Percentiles rank a stretch among this genome's conserved stretches.
Conservation (phyloP, 2,329 filamentous ascomycete genomes). For the Aureobasidium sp. region DNA sequence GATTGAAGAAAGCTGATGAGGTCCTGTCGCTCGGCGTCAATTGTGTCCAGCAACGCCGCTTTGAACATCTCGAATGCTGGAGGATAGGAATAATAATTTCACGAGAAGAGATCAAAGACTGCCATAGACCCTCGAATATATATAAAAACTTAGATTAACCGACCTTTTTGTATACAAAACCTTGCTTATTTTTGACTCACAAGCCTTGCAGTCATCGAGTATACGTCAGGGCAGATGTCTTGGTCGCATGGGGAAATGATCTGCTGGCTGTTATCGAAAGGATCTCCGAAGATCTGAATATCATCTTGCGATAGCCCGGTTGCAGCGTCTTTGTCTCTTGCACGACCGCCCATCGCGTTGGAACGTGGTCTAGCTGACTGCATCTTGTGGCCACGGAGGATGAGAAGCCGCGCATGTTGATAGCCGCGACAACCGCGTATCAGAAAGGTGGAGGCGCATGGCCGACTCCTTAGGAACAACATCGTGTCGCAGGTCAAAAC, state of each 20-base stretch:
- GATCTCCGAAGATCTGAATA: not conserved
- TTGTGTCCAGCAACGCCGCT: slow-evolving; percentile 22
- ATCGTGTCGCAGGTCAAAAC: not conserved
- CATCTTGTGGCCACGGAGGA: not conserved
- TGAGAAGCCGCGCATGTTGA: not conserved
- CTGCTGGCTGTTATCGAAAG: not conserved
- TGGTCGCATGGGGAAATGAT: not conserved
- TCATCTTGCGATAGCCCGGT: not conserved
- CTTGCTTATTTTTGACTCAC: slow-evolving; percentile 13
- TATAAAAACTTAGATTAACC: not conserved
- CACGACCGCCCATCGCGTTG: not conserved
- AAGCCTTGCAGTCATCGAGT: not conserved
- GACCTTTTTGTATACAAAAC: not conserved
- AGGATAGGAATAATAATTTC: not conserved
- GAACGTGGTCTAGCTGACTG: slow-evolving; percentile 2
- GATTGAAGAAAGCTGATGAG: slow-evolving; percentile 29
- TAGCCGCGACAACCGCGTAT: not conserved
- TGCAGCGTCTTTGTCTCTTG: not conserved
- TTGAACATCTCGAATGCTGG: slow-evolving; percentile 16
- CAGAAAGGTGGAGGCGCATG: not conserved
- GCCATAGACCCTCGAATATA: not conserved
- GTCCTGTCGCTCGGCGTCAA: slow-evolving; percentile 23
- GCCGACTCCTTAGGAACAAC: not conserved
- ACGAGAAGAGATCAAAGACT: not conserved
- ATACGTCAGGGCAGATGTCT: slow-evolving; percentile 3